Conservation (phyloP, 176 grass and related monocot genomes). For the Cenchrus fungigraminus region DNA sequence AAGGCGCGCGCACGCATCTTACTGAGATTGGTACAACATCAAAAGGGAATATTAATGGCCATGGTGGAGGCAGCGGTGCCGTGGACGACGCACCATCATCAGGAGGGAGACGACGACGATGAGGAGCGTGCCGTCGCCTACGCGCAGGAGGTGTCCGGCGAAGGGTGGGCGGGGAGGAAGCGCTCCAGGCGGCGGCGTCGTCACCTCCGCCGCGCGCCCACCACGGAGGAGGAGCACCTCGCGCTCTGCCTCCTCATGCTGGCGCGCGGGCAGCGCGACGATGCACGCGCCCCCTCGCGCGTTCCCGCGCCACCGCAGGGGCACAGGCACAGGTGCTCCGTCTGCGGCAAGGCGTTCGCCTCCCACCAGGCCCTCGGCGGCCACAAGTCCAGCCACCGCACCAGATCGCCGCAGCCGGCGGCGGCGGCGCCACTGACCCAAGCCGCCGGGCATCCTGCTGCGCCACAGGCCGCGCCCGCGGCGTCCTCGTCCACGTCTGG, state of each 20-base stretch:
- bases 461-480: not conserved
- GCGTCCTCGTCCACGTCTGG: slow-evolving; percentile 27
- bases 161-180: slow-evolving; percentile 58
- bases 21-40: no score
- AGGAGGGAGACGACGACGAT: not conserved
- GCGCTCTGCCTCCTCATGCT: slow-evolving; percentile 84
- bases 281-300: no score
- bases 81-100: not conserved
- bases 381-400: slow-evolving; percentile 74
- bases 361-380: slow-evolving; percentile 79
- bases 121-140: no score
- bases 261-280: slow-evolving; percentile 45
- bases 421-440: not conserved
- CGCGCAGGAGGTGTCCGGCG: not conserved
- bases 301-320: no score
- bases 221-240: slow-evolving; percentile 75
- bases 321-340: slow-evolving; percentile 50
- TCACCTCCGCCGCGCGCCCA: slow-evolving; percentile 5
- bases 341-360: slow-evolving; percentile 69
- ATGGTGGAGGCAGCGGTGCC: slow-evolving; percentile 15
- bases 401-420: slow-evolving; percentile 2
- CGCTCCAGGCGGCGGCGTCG: slow-evolving; percentile 43
- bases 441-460: not conserved
- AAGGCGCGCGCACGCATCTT: not conserved
- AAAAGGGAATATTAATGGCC: not conserved